Percentiles rank a stretch among this genome's conserved stretches.
Conservation (phyloP, 2,329 filamentous ascomycete genomes). For the Ophiostoma sp. region DNA sequence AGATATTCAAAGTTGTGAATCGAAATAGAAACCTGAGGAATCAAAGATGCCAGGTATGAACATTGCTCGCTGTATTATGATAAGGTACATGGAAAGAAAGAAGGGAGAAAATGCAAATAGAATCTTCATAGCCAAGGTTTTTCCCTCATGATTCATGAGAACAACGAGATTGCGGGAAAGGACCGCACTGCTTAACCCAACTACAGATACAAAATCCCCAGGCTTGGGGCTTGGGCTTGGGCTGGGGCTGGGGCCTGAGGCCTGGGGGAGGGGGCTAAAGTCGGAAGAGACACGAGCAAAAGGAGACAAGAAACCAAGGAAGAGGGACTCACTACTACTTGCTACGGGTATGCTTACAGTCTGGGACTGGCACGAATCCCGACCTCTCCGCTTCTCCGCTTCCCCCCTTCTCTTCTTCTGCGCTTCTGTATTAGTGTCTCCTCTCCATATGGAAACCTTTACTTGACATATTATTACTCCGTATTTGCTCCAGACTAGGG, state of each 20-base stretch:
- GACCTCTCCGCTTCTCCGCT: conserved; percentile 13
- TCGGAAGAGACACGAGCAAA: conserved; percentile 1
- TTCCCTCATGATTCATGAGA: conserved; percentile 11
- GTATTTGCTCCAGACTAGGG: conserved; percentile 9
- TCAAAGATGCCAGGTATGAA: not conserved
- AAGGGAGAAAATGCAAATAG: not conserved
- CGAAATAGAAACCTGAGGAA: not conserved
- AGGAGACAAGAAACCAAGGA: not conserved
- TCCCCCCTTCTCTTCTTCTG: not conserved
- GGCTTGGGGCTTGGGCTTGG: not conserved
- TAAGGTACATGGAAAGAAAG: not conserved
- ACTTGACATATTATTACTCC: conserved; percentile 11
- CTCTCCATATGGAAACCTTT: not conserved
- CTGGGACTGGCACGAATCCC: not conserved
- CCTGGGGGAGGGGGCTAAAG: not conserved
- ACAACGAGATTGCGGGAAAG: not conserved
- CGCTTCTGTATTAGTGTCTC: not conserved
- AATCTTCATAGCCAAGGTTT: not conserved
- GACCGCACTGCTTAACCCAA: not conserved
- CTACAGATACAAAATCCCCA: not conserved
- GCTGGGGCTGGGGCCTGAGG: not conserved
- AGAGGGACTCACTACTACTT: not conserved
- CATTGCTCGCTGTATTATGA: not conserved
- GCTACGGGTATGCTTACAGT: conserved; percentile 6
- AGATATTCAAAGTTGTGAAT: not conserved